A percentile compares a stretch with the other conserved stretches of the same genome.
phyloP scores from a whole-genome alignment of 1,139 yeast genomes.

The Scheffersomyces lignicola region DNA sequence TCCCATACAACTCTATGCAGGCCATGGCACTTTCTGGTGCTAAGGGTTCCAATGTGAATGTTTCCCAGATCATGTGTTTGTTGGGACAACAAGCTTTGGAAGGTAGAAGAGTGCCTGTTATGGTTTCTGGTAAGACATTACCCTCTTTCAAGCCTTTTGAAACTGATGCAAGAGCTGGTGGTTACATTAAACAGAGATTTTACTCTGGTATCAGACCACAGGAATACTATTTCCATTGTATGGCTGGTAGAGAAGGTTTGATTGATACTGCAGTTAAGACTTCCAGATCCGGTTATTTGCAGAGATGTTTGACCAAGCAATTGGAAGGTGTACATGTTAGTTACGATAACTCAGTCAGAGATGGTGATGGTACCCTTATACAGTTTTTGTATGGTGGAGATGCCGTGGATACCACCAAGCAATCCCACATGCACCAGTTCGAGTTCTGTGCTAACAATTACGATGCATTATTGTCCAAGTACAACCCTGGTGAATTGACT shows the following conservation, averaged over 20 bases:
- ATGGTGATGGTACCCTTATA: slow-evolving; percentile 89
- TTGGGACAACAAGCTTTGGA: slow-evolving; percentile 99
- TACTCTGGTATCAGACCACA: slow-evolving; percentile 99
- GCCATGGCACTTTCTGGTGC: slow-evolving; percentile 99
- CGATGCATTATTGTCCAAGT: slow-evolving; percentile 80
- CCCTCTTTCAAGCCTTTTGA: slow-evolving; percentile 97
- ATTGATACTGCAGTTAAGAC: slow-evolving; percentile 99
- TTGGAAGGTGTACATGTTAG: slow-evolving; percentile 94
- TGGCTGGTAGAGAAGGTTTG: slow-evolving; percentile 99
- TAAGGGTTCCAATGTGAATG: slow-evolving; percentile 97
- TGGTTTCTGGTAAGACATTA: slow-evolving; percentile 97
- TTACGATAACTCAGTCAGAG: slow-evolving; percentile 94
- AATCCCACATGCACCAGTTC: slow-evolving; percentile 91
- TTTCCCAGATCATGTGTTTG: slow-evolving; percentile 98
- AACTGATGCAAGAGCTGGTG: slow-evolving; percentile 98
- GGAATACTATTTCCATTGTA: slow-evolving; percentile 99
- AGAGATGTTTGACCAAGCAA: slow-evolving; percentile 97
- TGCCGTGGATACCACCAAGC: slow-evolving; percentile 90
- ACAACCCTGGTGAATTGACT: slow-evolving; percentile 77
- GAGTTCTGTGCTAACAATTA: slow-evolving; percentile 91
- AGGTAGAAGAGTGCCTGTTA: slow-evolving; percentile 98
- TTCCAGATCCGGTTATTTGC: slow-evolving; percentile 96
- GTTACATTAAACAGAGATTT: slow-evolving; percentile 95
- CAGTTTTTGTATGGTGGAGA: slow-evolving; percentile 99
- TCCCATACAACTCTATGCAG: slow-evolving; percentile 97